phyloP scores from a whole-genome alignment of 169 alveolate species.

The Ichthyophthirius multifiliis region DNA sequence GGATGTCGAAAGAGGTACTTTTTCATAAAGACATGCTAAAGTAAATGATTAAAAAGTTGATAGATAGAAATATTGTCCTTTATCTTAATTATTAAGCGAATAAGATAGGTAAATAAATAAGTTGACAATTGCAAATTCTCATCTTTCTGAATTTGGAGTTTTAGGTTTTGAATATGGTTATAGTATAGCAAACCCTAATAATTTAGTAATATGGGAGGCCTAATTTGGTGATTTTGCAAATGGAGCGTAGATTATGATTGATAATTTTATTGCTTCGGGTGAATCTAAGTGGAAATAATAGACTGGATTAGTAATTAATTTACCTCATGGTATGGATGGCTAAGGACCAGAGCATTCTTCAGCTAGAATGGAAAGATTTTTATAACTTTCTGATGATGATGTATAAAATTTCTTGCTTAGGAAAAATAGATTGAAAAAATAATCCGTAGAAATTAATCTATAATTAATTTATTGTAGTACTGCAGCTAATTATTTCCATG shows the following conservation, averaged over 20 bases:
- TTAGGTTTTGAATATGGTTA: conserved; percentile 96
- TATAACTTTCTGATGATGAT: conserved; percentile 86
- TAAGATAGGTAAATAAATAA: conserved; percentile 26
- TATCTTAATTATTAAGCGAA: background rate
- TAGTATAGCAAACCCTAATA: conserved; percentile 89
- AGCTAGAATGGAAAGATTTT: conserved; percentile 78
- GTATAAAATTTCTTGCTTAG: conserved; percentile 75
- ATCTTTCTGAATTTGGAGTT: conserved; percentile 91
- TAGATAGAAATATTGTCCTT: conserved; percentile 52
- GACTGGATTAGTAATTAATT: conserved; percentile 84
- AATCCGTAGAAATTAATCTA: conserved; percentile 13
- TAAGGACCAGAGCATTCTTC: conserved; percentile 97
- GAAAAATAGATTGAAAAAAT: conserved; percentile 41
- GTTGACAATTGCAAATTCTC: conserved; percentile 84
- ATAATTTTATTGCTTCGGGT: conserved; percentile 91
- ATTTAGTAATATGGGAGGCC: conserved; percentile 84
- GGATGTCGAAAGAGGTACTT: conserved; percentile 96
- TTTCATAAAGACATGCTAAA: conserved; percentile 94
- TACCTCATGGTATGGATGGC: conserved; percentile 97
- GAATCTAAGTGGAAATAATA: conserved; percentile 94
- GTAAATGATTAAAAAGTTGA: conserved; percentile 87
- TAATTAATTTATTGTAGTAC: conserved; percentile 54
- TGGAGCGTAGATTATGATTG: conserved; percentile 94
- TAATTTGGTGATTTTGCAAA: conserved; percentile 97
- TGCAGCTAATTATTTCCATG: conserved; percentile 93